Evolutionary conservation across 139 green algal genomes (phyloP).

Genomic region (Picochlorum sp.): DNA sequence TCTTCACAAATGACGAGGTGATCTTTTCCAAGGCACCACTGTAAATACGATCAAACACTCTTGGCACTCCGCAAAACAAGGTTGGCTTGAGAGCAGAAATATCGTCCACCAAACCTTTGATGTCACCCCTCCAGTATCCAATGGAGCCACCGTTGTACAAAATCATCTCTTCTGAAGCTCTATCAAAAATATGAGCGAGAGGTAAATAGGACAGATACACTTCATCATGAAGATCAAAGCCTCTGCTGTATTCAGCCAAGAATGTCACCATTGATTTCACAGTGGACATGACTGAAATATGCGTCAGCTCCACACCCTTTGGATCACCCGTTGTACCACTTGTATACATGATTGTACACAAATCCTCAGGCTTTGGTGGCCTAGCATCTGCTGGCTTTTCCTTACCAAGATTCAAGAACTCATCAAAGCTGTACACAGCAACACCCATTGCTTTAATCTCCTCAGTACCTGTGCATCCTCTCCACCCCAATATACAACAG

Average conservation of each 20-base stretch:
- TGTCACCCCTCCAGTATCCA: slow-evolving; percentile 74
- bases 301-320: slow-evolving; percentile 77
- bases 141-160: slow-evolving; percentile 61
- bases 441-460: slow-evolving; percentile 24
- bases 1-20: slow-evolving; percentile 41
- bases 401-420: slow-evolving; percentile 49
- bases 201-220: slow-evolving; percentile 68
- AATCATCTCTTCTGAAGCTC: slow-evolving; percentile 66
- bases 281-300: slow-evolving; percentile 50
- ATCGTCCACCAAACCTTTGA: slow-evolving; percentile 55
- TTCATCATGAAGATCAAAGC: slow-evolving; percentile 24
- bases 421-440: slow-evolving; percentile 46
- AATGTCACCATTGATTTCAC: slow-evolving; percentile 45
- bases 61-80: slow-evolving; percentile 86
- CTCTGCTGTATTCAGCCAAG: slow-evolving; percentile 15
- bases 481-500: slow-evolving; percentile 73
- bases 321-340: slow-evolving; percentile 77
- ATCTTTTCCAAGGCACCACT: slow-evolving; percentile 51
- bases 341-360: slow-evolving; percentile 96
- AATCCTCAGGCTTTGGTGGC: slow-evolving; percentile 53
- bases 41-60: slow-evolving; percentile 96
- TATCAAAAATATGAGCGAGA: slow-evolving; percentile 89
- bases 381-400: slow-evolving; percentile 27
- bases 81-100: slow-evolving; percentile 72
- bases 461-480: slow-evolving; percentile 7